These are phyloP conservation scores for Dianthus caryophyllus DNA, from an alignment of 148 eudicot species.

Conservation along the genomic window DNA sequence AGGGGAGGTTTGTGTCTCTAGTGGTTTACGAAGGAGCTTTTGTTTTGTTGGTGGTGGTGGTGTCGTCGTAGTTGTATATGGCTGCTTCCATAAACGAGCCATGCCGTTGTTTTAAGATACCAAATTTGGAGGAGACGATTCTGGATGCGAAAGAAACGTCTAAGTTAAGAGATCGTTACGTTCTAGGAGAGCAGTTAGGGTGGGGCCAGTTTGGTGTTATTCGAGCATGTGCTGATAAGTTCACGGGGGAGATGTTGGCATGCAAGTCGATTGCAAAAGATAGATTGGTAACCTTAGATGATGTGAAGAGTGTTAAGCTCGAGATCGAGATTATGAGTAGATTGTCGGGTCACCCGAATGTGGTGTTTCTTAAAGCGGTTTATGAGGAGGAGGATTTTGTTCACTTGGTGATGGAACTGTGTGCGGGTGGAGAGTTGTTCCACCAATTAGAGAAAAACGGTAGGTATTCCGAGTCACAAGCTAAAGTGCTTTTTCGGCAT, in stretches of 20 bases:
- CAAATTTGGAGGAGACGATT: slow-evolving; percentile 46
- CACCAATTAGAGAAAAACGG: slow-evolving; percentile 66
- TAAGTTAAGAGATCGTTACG: slow-evolving; percentile 47
- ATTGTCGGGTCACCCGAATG: slow-evolving; percentile 71
- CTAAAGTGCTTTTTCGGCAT: slow-evolving; percentile 58
- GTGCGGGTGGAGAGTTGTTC: slow-evolving; percentile 90
- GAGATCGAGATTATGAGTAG: slow-evolving; percentile 79
- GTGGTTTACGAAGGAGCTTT: slow-evolving; percentile 14
- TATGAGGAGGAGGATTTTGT: slow-evolving; percentile 80
- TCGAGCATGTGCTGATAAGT: slow-evolving; percentile 56
- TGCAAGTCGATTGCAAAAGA: slow-evolving; percentile 81
- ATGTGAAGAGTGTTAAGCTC: slow-evolving; percentile 67
- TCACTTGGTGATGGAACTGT: slow-evolving; percentile 87
- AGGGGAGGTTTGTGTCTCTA: slow-evolving; percentile 13
- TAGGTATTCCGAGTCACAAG: slow-evolving; percentile 56
- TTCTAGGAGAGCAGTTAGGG: slow-evolving; percentile 63
- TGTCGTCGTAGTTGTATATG: slow-evolving; percentile 33
- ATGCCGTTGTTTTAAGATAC: slow-evolving; percentile 40
- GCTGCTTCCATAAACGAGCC: slow-evolving; percentile 49
- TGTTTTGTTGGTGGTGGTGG: slow-evolving; percentile 5
- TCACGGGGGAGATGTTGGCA: slow-evolving; percentile 60
- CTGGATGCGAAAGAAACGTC: slow-evolving; percentile 51
- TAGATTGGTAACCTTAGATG: slow-evolving; percentile 62
- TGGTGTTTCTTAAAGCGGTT: slow-evolving; percentile 79
- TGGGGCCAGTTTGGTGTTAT: slow-evolving; percentile 86